A percentile compares a stretch with the other conserved stretches of the same genome.
phyloP scores from a whole-genome alignment of 2,329 filamentous ascomycete species.

The Claviceps fusiformis region DNA sequence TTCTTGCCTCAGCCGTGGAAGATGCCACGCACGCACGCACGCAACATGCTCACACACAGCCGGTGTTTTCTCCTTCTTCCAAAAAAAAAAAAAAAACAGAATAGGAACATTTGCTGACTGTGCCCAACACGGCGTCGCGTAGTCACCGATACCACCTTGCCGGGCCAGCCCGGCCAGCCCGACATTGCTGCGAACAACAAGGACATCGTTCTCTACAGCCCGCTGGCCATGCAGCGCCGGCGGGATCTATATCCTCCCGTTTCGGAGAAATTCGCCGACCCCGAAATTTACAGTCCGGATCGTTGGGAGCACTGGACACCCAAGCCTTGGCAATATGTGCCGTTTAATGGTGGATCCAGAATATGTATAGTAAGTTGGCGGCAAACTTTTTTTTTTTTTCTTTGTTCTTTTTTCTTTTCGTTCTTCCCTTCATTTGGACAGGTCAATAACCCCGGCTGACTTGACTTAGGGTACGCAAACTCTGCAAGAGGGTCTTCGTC shows the following conservation, averaged over 20 bases:
- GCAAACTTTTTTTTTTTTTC: not conserved
- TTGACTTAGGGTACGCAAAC: not conserved
- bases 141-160: constrained; percentile 60
- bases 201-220: constrained; percentile 51
- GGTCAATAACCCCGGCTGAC: not conserved
- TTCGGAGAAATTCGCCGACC: constrained; percentile 34
- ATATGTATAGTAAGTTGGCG: constrained; percentile 42
- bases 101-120: constrained; percentile 36
- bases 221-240: constrained; percentile 61
- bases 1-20: not conserved
- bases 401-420: not conserved
- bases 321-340: constrained; percentile 57
- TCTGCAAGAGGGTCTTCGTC: not conserved
- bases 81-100: too few species aligned
- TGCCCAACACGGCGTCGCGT: constrained; percentile 31
- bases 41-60: too few species aligned
- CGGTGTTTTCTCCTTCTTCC: too few species aligned
- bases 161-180: constrained; percentile 48
- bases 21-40: too few species aligned
- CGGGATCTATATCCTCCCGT: constrained; percentile 43
- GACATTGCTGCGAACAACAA: constrained; percentile 51
- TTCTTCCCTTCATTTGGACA: too few species aligned
- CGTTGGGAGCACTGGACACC: constrained; percentile 53
- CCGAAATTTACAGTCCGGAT: constrained; percentile 47
- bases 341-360: constrained; percentile 61